Evolutionary conservation across 2,329 filamentous ascomycete species (phyloP).

Genomic region (Talaromyces funiculosus): DNA sequence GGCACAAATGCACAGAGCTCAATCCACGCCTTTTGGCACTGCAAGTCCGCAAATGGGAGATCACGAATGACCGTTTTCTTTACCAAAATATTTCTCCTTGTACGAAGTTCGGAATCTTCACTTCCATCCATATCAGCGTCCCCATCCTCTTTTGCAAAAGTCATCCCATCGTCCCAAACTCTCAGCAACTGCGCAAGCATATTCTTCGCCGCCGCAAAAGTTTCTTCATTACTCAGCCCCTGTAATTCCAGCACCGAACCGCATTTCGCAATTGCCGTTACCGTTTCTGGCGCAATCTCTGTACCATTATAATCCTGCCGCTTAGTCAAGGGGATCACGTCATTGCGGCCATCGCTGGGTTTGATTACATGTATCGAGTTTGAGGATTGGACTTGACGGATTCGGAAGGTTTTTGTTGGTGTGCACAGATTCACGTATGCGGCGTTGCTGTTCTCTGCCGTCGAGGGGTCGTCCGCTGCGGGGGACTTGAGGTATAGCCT

Average conservation of each 20-base stretch:
- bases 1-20: constrained; percentile 51
- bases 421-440: constrained; percentile 56
- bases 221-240: constrained; percentile 20
- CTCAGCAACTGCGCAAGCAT: constrained; percentile 27
- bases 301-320: constrained; percentile 5
- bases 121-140: constrained; percentile 13
- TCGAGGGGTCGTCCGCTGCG: constrained; percentile 15
- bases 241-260: constrained; percentile 44
- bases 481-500: constrained; percentile 43
- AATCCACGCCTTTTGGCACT: constrained; percentile 48
- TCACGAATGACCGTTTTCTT: constrained; percentile 43
- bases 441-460: constrained; percentile 17
- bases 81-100: constrained; percentile 12
- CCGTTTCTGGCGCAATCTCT: constrained; percentile 23
- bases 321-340: constrained; percentile 14
- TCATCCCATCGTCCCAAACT: constrained; percentile 23
- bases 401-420: constrained; percentile 50
- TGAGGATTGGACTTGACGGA: constrained; percentile 61
- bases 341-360: constrained; percentile 33
- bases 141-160: constrained; percentile 13
- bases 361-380: constrained; percentile 56
- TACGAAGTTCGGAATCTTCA: constrained; percentile 20
- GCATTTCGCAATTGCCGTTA: constrained; percentile 42
- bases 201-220: constrained; percentile 24
- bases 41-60: constrained; percentile 47